phyloP scores from a whole-genome alignment of 441 rosid genomes.

The Daphne laureola region DNA sequence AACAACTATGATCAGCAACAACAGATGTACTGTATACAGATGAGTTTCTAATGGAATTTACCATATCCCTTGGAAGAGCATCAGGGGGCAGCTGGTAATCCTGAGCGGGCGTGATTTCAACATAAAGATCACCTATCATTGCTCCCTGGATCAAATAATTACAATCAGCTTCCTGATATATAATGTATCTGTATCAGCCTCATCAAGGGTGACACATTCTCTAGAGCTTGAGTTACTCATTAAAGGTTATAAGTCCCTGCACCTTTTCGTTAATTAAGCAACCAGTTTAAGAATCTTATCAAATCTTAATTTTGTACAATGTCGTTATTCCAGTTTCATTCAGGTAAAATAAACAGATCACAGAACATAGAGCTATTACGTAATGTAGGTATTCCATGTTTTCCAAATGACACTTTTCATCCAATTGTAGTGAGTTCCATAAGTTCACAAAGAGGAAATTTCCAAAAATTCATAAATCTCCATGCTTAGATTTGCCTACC shows the following conservation, averaged over 20 bases:
- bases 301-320: no score
- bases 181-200: no score
- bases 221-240: no score
- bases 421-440: neutral
- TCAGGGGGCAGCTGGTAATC: slow-evolving; percentile 58
- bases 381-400: neutral
- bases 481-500: slow-evolving; percentile 23
- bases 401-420: neutral
- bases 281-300: no score
- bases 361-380: no score
- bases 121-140: slow-evolving; percentile 49
- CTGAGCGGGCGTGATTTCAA: slow-evolving; percentile 42
- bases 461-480: neutral
- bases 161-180: neutral
- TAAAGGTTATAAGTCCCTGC: no score
- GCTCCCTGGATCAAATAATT: slow-evolving; percentile 44
- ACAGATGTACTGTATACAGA: neutral
- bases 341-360: no score
- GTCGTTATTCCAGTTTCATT: no score
- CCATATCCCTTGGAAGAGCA: slow-evolving; percentile 34
- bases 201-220: no score
- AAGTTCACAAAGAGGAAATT: neutral
- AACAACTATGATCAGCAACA: no score
- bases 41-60: slow-evolving; percentile 19
- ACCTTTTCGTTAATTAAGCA: no score